Evolutionary conservation across 345 rosid species (phyloP).

Genomic region (Murraya koenigii): DNA sequence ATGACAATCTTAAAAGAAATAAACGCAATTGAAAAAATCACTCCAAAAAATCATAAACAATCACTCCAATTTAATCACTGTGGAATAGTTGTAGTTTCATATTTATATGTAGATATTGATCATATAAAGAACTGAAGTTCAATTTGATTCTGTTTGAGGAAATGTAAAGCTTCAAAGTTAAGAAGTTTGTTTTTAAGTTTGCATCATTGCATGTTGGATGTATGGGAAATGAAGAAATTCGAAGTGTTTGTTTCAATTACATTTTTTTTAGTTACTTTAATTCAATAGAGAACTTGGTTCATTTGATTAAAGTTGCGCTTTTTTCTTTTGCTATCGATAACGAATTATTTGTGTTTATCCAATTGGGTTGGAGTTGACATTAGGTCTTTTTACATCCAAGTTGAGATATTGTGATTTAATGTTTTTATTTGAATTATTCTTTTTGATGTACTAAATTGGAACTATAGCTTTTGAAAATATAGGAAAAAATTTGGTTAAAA

Average conservation of each 20-base stretch:
- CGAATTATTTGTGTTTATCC: background rate
- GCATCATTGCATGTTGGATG: background rate
- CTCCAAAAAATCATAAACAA: no score
- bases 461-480: background rate
- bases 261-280: no score
- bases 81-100: background rate
- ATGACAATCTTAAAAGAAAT: no score
- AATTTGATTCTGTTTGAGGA: background rate
- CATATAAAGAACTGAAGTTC: background rate
- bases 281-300: slow-evolving; percentile 1
- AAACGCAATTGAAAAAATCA: no score
- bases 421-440: background rate
- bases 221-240: background rate
- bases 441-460: background rate
- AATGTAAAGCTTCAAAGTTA: background rate
- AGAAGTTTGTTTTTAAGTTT: background rate
- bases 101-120: background rate
- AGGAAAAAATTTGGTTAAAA: background rate
- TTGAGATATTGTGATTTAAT: background rate
- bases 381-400: background rate
- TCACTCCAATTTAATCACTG: no score
- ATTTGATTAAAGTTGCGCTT: no score
- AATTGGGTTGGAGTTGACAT: background rate
- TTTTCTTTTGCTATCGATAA: background rate
- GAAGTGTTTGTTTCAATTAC: background rate